Base-by-base conservation (phyloP, 306 rosid species). In the Trichosanthes cucumerina region DNA sequence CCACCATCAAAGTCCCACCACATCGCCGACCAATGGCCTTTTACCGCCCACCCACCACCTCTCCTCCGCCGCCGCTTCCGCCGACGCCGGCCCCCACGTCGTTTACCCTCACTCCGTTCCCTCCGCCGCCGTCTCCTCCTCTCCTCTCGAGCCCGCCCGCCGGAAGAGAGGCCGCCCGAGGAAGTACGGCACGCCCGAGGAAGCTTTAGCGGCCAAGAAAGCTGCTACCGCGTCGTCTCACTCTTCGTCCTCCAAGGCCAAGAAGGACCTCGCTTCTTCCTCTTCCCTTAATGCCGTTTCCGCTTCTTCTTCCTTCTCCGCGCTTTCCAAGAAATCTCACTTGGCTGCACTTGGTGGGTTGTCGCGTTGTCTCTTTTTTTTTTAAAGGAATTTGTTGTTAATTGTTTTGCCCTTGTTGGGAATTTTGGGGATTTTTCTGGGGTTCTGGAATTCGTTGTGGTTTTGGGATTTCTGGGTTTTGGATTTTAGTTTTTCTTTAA, bases 121-220 rank as follows among this genome's bases (percentile, higher is more conserved):
- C 9, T 85, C 96, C 33, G 89, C 92, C 46, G 86, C 88, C 9
- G 88, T 88, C 24, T 88, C 93, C 49, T 88, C 92, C 28, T 89
- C 88, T 1, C 97, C 86, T 15, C 83, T 85, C 0, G 93, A 84
- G 62, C 89, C 96, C 3, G 87, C 83, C 2, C 92, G 93, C 88
- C 62, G 97, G 85, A 94, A 92, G 87, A 83, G 98, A 33, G 98
- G 98, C 5, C 83, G 98, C 36, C 98, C 98, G 1, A 84, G 98
- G 69, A 94, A 92, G 88, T 94, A 94, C 58, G 91, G 92, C 0
- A 89, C 97, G 0, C 97, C 97, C 0, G 97, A 92, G 69, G 93
- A 90, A 80, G 97, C 97, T 38, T 79, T 90, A 7, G 97, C 98
- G 12, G 98, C 98, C 0, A 93, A 90, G 87, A 93, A 90, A 84